A percentile compares a stretch with the other conserved stretches of the same genome.
phyloP scores from a whole-genome alignment of 2,329 filamentous ascomycete genomes.

The Sclerotinia minor region DNA sequence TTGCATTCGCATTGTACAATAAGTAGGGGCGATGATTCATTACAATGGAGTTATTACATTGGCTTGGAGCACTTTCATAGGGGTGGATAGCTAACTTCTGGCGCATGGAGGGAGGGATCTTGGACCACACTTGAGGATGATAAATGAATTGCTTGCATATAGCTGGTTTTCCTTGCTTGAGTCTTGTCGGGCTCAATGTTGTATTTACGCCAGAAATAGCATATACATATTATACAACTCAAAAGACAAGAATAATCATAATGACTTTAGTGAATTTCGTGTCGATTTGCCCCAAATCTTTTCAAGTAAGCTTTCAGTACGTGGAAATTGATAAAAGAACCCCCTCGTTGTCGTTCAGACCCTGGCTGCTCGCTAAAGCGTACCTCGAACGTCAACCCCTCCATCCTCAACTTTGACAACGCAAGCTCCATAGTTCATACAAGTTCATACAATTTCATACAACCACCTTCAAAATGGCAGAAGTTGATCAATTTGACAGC shows the following conservation, averaged over 20 bases:
- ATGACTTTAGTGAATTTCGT: neutral
- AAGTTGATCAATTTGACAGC: slow-evolving; percentile 42
- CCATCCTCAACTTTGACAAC: slow-evolving; percentile 23
- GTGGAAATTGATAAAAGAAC: neutral
- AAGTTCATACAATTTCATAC: too few relatives aligned
- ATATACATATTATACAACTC: slow-evolving; percentile 15
- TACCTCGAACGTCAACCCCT: slow-evolving; percentile 23
- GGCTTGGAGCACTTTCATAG: slow-evolving; percentile 22
- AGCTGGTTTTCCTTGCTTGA: slow-evolving; percentile 16
- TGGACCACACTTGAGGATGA: neutral
- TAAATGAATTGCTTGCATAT: slow-evolving; percentile 20
- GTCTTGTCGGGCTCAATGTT: slow-evolving; percentile 8
- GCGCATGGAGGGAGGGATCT: slow-evolving; percentile 23
- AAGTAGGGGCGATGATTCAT: slow-evolving; percentile 17
- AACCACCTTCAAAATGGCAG: slow-evolving; percentile 39
- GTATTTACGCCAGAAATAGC: slow-evolving; percentile 14
- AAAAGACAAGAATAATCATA: neutral
- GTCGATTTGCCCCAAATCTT: too few relatives aligned
- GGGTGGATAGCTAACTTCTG: slow-evolving; percentile 14
- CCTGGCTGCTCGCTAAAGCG: slow-evolving; percentile 24
- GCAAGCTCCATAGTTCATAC: slow-evolving; percentile 23
- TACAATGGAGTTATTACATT: slow-evolving; percentile 22
- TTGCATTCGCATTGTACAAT: slow-evolving; percentile 27
- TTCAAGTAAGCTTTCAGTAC: neutral
- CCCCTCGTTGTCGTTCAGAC: slow-evolving; percentile 14